phyloP scores from a whole-genome alignment of 139 green algal genomes.

The Closterium sp. region DNA sequence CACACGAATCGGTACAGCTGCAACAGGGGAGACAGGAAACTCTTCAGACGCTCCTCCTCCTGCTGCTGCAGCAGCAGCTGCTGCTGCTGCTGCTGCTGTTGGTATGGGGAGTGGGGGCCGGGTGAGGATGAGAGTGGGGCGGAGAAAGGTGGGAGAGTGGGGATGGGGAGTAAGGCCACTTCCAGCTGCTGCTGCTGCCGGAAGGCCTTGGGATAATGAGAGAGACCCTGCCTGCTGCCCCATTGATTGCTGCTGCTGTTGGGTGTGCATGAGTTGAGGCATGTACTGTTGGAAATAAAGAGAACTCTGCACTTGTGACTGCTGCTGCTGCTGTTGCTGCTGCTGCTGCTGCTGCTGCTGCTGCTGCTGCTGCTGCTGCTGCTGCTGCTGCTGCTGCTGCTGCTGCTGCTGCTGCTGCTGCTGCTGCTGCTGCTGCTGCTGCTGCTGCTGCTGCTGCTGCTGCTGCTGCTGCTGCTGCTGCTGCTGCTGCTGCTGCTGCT shows the following conservation, averaged over 20 bases:
- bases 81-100: not conserved
- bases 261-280: not conserved
- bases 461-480: not conserved
- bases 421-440: not conserved
- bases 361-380: no score
- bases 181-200: not conserved
- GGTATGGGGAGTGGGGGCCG: not conserved
- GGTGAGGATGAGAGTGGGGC: not conserved
- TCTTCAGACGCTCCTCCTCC: no score
- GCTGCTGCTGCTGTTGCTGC: not conserved
- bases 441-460: not conserved
- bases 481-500: not conserved
- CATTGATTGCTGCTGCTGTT: not conserved
- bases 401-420: not conserved
- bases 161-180: not conserved
- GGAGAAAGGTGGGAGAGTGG: not conserved
- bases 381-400: not conserved
- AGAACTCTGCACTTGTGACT: not conserved
- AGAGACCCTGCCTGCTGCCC: not conserved
- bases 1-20: not conserved
- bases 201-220: not conserved
- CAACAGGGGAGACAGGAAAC: not conserved
- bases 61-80: no score
- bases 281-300: not conserved
- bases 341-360: no score